A percentile compares a stretch with the other conserved stretches of the same genome.
phyloP scores from a whole-genome alignment of 2,329 filamentous ascomycete genomes.

The Alternaria conjuncta region DNA sequence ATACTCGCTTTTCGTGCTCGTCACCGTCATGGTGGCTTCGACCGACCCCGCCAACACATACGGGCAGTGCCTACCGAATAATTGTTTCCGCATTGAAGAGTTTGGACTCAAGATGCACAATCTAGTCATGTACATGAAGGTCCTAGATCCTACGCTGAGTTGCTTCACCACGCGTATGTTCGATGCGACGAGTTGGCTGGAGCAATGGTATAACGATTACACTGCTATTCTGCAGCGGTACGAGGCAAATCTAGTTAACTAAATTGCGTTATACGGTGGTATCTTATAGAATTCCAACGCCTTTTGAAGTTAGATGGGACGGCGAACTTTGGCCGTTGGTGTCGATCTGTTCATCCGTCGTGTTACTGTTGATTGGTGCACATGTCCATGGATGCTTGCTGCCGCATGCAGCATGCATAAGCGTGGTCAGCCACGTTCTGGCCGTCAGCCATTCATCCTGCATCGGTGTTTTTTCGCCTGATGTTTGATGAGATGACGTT shows the following conservation, averaged over 20 bases:
- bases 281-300: not conserved
- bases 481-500: not conserved
- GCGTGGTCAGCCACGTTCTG: not conserved
- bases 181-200: conserved; percentile 36
- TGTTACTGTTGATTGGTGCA: conserved; percentile 10
- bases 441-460: not conserved
- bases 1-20: conserved; percentile 34
- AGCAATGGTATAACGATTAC: conserved; percentile 35
- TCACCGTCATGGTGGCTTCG: conserved; percentile 28
- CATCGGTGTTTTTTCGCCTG: not conserved
- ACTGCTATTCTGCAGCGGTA: conserved; percentile 30
- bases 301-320: conserved; percentile 4
- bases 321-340: conserved; percentile 27
- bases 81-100: conserved; percentile 28
- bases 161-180: conserved; percentile 35
- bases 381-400: not conserved
- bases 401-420: not conserved
- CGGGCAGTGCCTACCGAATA: conserved; percentile 23
- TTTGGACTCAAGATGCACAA: conserved; percentile 26
- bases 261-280: not conserved
- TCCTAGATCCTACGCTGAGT: conserved; percentile 32
- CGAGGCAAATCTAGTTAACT: conserved; percentile 19
- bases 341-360: not conserved
- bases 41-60: conserved; percentile 35
- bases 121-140: conserved; percentile 19